Evolutionary conservation across 2,329 filamentous ascomycete genomes (phyloP).

Genomic region (Diaporthe sp.): DNA sequence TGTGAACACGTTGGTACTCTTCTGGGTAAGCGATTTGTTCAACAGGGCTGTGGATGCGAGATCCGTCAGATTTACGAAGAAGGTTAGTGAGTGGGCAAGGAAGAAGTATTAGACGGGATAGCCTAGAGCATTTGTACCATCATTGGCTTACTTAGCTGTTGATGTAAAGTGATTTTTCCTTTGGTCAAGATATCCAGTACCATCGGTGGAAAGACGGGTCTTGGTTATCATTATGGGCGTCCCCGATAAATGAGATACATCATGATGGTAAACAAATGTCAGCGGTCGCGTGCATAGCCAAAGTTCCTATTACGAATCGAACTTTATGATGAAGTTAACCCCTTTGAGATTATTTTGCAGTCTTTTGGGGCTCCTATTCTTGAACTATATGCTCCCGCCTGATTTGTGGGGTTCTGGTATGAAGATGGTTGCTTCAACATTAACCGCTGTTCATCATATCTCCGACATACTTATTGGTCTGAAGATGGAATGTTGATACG

Average conservation of each 20-base stretch:
- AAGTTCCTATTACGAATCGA: no score
- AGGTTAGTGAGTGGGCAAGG: slow-evolving; percentile 39
- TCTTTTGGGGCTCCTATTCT: no score
- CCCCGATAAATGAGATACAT: background rate
- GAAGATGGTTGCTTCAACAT: no score
- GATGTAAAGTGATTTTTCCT: no score
- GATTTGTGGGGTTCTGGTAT: no score
- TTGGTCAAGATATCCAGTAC: background rate
- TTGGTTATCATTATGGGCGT: background rate
- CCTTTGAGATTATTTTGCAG: no score
- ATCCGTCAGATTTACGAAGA: slow-evolving; percentile 41
- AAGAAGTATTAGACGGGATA: background rate
- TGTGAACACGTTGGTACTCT: slow-evolving; percentile 41
- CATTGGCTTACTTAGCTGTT: background rate
- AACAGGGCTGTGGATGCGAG: slow-evolving; percentile 43
- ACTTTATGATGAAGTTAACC: no score
- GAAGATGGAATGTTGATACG: background rate
- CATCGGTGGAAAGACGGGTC: background rate
- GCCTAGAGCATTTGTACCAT: no score
- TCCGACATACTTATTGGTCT: background rate
- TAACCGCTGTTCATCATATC: no score
- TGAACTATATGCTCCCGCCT: no score
- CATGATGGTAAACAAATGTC: no score
- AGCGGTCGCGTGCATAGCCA: no score
- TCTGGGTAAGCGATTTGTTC: slow-evolving; percentile 45